Evolutionary conservation across 2,329 filamentous ascomycete genomes (phyloP), one percentile per base, ranked within the genome.

Genomic region (Chaetomium olivaceum): DNA sequence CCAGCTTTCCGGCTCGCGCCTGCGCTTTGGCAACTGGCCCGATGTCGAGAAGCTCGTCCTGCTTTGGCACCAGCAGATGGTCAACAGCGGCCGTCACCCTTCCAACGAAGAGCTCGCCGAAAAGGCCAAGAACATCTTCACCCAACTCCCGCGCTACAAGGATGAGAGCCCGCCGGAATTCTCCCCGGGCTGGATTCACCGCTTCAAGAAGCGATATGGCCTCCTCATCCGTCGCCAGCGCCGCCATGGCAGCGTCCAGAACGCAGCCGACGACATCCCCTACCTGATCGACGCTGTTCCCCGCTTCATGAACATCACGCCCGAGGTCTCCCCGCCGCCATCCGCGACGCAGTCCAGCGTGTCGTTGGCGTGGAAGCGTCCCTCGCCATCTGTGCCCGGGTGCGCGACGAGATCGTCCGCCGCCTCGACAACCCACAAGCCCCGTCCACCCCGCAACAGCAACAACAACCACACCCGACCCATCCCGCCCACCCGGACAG

Each of bases 11-110:
- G 85, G 85, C 52, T 87, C 85, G 64, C 83, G 85, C 52, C 78
- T 88, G 68, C 84, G 85, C 68, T 87, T 87, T 65, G 85, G 85
- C 68, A 88, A 88, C 73, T 87, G 85, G 85, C 85, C 85, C 67
- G 85, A 87, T 69, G 85, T 88, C 62, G 83, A 85, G 77, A 85
- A 84, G 77, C 79, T 85, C 9, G 83, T 85, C 23, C 76, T 85
- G 66, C 77, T 83, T 7, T 85, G 83, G 83, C 83, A 85, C 72
- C 81, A 84, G 71, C 80, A 83, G 68, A 80, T 82, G 62, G 79
- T 81, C 57, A 77, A 78, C 31, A 80, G 79, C 2, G 85, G 85
- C 61, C 83, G 84, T 61, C 83, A 85, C 69, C 85, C 85, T 0
- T 86, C 84, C 52, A 88, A 88, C 73, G 85, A 88, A 70, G 85